Evolutionary conservation across 192 early-diverging fungal genomes (phyloP), one percentile per base, ranked within the genome.

Genomic region (Chytriomyces hyalinus): DNA sequence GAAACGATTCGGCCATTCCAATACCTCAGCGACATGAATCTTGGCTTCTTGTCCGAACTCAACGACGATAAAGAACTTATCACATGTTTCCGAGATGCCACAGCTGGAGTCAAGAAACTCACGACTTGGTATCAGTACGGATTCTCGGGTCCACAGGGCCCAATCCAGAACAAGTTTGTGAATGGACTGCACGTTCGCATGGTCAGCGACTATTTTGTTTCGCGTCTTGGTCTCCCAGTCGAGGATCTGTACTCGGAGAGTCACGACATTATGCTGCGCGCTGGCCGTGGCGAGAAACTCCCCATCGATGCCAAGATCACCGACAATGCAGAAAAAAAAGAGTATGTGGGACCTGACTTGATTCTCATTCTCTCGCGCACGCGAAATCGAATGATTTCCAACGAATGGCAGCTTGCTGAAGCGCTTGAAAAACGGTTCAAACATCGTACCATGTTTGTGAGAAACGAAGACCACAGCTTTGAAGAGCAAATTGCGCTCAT

Each of bases 91-190:
- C 65, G 84, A 17, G 86, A 87, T 61, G 82, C 84, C 6, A 79
- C 85, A n/a, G 78, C 82, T 7, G 86, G 86, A 8, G 80, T 80
- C 10, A 28, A 77, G 22, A 81, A 86, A 61, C 72, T 82, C 13
- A 84, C 85, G 24, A 86, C 80, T 2, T 87, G 86, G 86, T 87
- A 87, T 67, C 86, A 87, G 62, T 87, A 87, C 75, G 86, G 86
- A 24, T 85, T 87, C 62, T 49, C 45, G 1, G 75, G 71, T 28
- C 86, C 86, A 5, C 86, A 87, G 65, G 84, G 86, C 11, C 84
- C 84, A 4, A 79, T 86, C 22, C 15, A 49, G 15, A 75, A 69
- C 49, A 87, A 86, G 53, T 20, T 65, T 61, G 61, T 81, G 48
- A 87, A 87, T 74, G 86, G 86, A 6, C 20, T 82, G 61, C 86